Evolutionary conservation across 2,329 filamentous ascomycete genomes (phyloP), one percentile per base, ranked within the genome.

Genomic region (Monosporascus sp.): DNA sequence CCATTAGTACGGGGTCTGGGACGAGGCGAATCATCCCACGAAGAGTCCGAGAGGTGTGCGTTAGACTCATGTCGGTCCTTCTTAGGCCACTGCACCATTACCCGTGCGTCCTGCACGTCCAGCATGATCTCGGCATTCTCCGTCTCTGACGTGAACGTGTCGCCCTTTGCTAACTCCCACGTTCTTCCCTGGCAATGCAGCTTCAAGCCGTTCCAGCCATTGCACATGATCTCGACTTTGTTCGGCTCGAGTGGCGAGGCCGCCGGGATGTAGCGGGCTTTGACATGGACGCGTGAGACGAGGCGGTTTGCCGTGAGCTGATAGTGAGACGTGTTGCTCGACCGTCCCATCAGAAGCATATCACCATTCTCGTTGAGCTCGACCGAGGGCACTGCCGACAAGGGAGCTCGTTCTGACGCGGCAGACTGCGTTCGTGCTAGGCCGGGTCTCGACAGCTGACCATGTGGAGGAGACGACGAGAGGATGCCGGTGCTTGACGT

Each of bases 151-250:
- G 86, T 88, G 71, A 97, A 97, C 49, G 84, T 88, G 68, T 96
- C 91, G 18, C 89, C 91, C 74, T 96, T 97, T 59, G 78, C 80
- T 64, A 99, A 73, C 60, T 96, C 90, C 78, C 89, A 93, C 3
- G 90, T 88, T 60, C 87, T 85, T 53, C 91, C 91, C 72, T 93
- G 88, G 75, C 91, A 97, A 73, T 96, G 91, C 61, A 99, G 74
- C 75, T 91, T 96, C 60, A 94, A 79, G 17, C 94, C 94, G 70
- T 99, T 99, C 93, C 93, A 97, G 22, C 94, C 94, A 65, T 88
- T 83, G 77, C 94, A 99, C 65, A 90, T 80, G 63, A 99, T 88
- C 71, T 96, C 89, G 47, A 99, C 83, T 70, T 85, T 87, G 69
- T 88, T 89, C 57, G 84, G 79, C 61, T 89, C 85, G 63, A 89